Conservation (phyloP, 176 grass and related monocot genomes). For the Areca catechu region DNA sequence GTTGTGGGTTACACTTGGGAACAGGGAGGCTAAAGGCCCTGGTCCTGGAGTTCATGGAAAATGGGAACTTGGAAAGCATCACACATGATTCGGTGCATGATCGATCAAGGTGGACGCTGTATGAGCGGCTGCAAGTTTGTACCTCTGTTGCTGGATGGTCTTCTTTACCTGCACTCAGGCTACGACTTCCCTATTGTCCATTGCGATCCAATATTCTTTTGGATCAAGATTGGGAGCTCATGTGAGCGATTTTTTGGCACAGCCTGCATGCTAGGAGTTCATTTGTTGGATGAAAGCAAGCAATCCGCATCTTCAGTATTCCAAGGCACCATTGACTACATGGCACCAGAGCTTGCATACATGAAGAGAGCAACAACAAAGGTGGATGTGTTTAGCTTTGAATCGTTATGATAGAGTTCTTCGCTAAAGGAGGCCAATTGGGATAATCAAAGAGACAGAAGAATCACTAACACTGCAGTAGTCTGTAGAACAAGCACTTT, state of each 20-base stretch:
- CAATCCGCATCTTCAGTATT: constrained; percentile 64
- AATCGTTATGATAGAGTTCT: constrained; percentile 63
- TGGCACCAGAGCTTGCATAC: constrained; percentile 85
- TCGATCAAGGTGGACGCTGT: constrained; percentile 30
- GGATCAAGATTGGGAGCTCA: constrained; percentile 54
- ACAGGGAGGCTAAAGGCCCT: constrained; percentile 60
- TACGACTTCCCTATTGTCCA: constrained; percentile 79
- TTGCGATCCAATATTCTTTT: constrained; percentile 83
- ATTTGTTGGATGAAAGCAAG: constrained; percentile 26
- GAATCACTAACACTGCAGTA: constrained; percentile 54
- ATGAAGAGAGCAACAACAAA: constrained; percentile 56
- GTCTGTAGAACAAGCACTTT: constrained; percentile 46
- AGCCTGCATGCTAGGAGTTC: constrained; percentile 59
- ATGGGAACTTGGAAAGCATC: constrained; percentile 61
- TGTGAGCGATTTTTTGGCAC: constrained; percentile 80
- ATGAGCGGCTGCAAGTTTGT: constrained; percentile 51
- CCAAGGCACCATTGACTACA: too few species aligned
- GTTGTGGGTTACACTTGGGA: constrained; percentile 78
- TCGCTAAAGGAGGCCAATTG: constrained; percentile 60
- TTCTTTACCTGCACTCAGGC: constrained; percentile 68
- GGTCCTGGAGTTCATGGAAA: constrained; percentile 81
- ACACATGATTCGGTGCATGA: constrained; percentile 24
- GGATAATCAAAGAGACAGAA: constrained; percentile 44
- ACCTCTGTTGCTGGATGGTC: constrained; percentile 61
- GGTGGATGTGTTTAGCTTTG: constrained; percentile 93